A percentile compares a stretch with the other conserved stretches of the same genome.
These are phyloP conservation scores for Calonectria fujianensis DNA, from an alignment of 2,329 filamentous ascomycete genomes.

Conservation along the genomic window DNA sequence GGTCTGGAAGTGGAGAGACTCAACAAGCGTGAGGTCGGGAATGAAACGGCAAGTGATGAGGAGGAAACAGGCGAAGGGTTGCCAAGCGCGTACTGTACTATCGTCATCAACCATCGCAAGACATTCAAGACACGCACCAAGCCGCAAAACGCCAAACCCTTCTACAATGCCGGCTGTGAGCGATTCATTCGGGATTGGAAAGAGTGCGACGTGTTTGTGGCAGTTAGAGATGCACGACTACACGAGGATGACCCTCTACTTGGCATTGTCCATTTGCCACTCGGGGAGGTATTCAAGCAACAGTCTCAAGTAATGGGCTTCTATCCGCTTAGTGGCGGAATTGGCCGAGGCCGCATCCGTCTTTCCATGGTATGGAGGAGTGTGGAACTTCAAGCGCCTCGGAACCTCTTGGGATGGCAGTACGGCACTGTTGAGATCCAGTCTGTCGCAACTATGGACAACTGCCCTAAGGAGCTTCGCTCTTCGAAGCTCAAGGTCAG, in stretches of 20 bases:
- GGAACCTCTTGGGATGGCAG: slow-evolving; percentile 79
- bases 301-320: slow-evolving; percentile 79
- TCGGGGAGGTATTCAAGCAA: slow-evolving; percentile 76
- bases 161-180: slow-evolving; percentile 86
- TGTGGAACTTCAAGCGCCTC: slow-evolving; percentile 77
- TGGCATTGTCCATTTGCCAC: slow-evolving; percentile 81
- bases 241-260: slow-evolving; percentile 82
- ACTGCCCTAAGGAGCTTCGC: slow-evolving; percentile 68
- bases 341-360: slow-evolving; percentile 81
- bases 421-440: slow-evolving; percentile 81
- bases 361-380: slow-evolving; percentile 85
- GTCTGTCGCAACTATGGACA: slow-evolving; percentile 66
- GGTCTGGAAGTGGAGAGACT: slow-evolving; percentile 77
- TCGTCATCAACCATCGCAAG: slow-evolving; percentile 84
- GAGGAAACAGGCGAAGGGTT: slow-evolving; percentile 79
- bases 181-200: slow-evolving; percentile 82
- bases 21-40: slow-evolving; percentile 72
- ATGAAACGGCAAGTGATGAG: slow-evolving; percentile 69
- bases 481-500: slow-evolving; percentile 75
- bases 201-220: slow-evolving; percentile 79
- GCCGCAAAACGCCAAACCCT: slow-evolving; percentile 85
- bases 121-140: slow-evolving; percentile 83
- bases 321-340: slow-evolving; percentile 81
- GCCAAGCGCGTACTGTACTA: slow-evolving; percentile 82
- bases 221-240: slow-evolving; percentile 79